These are phyloP conservation scores for Ajuga chamaepitys DNA, from an alignment of 257 asterid genomes.

Conservation along the genomic window DNA sequence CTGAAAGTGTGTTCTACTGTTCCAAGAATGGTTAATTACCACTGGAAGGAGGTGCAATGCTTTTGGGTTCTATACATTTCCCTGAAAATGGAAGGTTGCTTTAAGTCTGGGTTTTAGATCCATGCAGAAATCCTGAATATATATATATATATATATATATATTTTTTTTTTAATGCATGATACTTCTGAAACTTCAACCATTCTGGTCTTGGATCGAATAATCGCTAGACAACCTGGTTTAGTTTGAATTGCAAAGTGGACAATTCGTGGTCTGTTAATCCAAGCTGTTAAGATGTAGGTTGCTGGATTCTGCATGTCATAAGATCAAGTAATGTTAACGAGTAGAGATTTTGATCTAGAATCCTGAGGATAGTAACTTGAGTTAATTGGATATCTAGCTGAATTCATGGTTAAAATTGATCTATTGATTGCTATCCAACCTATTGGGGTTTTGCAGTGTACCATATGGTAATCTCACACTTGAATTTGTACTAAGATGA, in stretches of 20 bases:
- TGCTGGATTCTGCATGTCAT: not conserved
- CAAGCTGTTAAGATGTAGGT: not conserved
- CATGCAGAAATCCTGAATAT: not conserved
- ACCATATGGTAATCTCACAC: not conserved
- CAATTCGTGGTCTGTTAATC: not conserved
- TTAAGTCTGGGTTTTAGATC: not conserved
- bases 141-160: no score
- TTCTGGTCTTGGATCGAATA: not conserved
- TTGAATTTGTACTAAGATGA: not conserved
- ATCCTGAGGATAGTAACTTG: not conserved
- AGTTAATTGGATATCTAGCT: not conserved
- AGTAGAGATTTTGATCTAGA: not conserved
- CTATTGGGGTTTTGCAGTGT: not conserved
- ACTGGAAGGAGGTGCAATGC: not conserved
- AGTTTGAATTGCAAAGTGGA: not conserved
- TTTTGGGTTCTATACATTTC: not conserved
- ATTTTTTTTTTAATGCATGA: no score
- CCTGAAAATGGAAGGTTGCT: not conserved
- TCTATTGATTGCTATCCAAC: not conserved
- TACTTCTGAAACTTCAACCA: not conserved
- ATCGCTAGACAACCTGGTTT: not conserved
- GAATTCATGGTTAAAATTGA: not conserved
- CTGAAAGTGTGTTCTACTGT: not conserved
- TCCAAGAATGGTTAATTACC: not conserved
- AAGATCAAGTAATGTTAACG: not conserved